phyloP scores from a whole-genome alignment of 2,329 filamentous ascomycete species.

The Alternaria infectoria region DNA sequence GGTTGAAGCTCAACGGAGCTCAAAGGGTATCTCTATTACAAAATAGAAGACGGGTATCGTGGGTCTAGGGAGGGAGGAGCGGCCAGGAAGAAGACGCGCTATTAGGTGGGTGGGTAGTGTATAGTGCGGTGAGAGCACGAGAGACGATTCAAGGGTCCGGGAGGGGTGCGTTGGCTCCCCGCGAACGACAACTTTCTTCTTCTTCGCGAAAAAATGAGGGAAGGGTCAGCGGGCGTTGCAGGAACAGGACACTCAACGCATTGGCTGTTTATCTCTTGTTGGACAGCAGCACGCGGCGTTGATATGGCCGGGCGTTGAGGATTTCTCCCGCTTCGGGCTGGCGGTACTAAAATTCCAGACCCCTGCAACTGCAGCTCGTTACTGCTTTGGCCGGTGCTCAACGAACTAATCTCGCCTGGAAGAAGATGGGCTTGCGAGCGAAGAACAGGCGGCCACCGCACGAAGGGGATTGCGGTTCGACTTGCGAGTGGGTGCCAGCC shows the following conservation, averaged over 20 bases:
- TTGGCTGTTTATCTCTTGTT: constrained; percentile 41
- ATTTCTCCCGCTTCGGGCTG: constrained; percentile 35
- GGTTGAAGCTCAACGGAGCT: constrained; percentile 32
- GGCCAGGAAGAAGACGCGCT: constrained; percentile 23
- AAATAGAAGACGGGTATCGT: constrained; percentile 28
- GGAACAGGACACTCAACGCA: constrained; percentile 37
- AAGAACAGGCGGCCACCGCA: neutral
- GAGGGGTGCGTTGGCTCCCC: constrained; percentile 16
- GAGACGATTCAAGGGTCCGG: constrained; percentile 18
- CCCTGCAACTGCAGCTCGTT: constrained; percentile 35
- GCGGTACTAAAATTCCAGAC: constrained; percentile 37
- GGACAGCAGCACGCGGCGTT: constrained; percentile 25
- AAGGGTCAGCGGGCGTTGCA: constrained; percentile 24
- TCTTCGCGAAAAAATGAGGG: constrained; percentile 1
- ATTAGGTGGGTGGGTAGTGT: constrained; percentile 14
- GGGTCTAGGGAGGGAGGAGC: constrained; percentile 21
- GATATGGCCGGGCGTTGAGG: constrained; percentile 37
- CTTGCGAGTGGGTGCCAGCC: constrained; percentile 18
- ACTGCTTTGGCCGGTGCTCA: constrained; percentile 33
- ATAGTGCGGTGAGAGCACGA: constrained; percentile 17
- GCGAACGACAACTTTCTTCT: constrained; percentile 10
- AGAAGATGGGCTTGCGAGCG: constrained; percentile 25
- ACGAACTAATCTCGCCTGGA: constrained; percentile 32
- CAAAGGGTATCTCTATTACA: constrained; percentile 34
- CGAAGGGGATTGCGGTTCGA: constrained; percentile 9